These are phyloP conservation scores for Pneumocystis sp. DNA, from an alignment of 1,139 yeast species.

Conservation along the genomic window DNA sequence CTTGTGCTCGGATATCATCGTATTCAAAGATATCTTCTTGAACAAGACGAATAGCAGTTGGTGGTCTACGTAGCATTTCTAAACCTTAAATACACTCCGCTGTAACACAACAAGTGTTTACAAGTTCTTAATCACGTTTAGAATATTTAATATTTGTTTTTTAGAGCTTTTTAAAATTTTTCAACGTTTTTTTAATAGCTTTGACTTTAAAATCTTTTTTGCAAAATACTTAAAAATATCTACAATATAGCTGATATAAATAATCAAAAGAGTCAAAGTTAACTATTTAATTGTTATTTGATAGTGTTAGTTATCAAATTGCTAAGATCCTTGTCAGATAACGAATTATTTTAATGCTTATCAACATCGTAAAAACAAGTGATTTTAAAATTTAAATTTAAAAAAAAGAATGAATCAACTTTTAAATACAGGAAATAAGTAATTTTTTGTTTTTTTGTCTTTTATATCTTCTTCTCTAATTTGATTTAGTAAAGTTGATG, in stretches of 20 bases:
- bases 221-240: background rate
- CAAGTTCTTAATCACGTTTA: background rate
- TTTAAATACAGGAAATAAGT: background rate
- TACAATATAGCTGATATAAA: too few species aligned
- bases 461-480: background rate
- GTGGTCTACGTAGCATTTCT: background rate
- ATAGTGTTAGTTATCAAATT: too few species aligned
- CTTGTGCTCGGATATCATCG: conserved; percentile 1
- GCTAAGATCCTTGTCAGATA: background rate
- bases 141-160: background rate
- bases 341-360: background rate
- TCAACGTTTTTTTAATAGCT: background rate
- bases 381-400: too few species aligned
- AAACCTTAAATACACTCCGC: background rate
- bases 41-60: background rate
- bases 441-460: background rate
- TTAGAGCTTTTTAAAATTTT: too few species aligned
- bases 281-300: background rate
- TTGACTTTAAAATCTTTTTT: background rate
- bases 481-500: background rate
- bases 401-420: background rate
- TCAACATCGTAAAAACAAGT: background rate
- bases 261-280: too few species aligned
- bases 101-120: background rate
- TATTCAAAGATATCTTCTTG: conserved; percentile 1